Conservation (phyloP, 306 rosid species). For the Styphnolobium japonicum region DNA sequence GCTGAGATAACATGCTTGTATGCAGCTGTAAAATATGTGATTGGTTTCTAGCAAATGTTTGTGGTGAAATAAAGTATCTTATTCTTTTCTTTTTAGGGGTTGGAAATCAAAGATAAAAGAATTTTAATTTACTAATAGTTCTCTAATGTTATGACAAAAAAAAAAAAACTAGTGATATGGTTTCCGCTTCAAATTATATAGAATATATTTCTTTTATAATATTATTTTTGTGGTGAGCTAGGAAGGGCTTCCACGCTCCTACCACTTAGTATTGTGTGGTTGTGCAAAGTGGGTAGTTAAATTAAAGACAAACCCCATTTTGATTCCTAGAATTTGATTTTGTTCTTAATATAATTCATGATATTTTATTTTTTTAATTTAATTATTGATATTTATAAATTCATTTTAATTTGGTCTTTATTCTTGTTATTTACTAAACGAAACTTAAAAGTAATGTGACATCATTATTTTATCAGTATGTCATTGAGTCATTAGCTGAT, state of each 20-base stretch:
- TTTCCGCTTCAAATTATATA: background rate
- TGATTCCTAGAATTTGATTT: no score
- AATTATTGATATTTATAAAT: no score
- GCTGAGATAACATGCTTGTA: constrained; percentile 4
- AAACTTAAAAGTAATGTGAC: no score
- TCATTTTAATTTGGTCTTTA: no score
- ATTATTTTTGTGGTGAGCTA: background rate
- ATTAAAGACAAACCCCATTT: no score
- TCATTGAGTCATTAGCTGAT: no score
- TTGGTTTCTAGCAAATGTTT: background rate
- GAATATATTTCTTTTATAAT: background rate
- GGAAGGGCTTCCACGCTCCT: background rate
- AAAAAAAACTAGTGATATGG: background rate
- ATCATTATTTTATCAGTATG: no score
- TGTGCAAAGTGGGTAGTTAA: background rate
- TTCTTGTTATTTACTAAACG: no score
- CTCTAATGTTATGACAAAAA: background rate
- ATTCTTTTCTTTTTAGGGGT: background rate
- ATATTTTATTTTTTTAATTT: no score
- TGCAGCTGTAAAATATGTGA: background rate
- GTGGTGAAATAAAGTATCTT: background rate
- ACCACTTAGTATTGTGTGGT: background rate
- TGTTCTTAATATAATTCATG: no score
- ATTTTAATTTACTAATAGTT: background rate
- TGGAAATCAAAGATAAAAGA: background rate